Conservation (phyloP, 768 basidiomycete species). For the Mycena maculata region DNA sequence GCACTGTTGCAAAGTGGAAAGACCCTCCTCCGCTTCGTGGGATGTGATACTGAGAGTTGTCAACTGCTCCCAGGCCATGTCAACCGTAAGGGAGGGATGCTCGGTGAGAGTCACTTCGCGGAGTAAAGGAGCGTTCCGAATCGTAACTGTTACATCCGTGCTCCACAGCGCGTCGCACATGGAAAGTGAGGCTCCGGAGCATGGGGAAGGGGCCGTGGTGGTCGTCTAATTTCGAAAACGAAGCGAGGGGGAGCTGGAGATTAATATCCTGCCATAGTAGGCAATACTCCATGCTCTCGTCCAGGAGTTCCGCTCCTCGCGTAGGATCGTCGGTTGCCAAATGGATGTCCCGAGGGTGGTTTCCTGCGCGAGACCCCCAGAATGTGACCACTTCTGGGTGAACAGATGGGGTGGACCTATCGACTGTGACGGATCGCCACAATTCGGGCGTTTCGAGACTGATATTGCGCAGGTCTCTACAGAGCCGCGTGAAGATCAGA, state of each 20-base stretch:
- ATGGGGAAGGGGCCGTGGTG: slow-evolving; percentile 8
- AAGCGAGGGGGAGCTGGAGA: background rate
- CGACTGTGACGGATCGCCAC: slow-evolving; percentile 7
- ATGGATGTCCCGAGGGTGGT: background rate
- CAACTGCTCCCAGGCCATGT: slow-evolving; percentile 8
- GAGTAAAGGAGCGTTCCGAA: slow-evolving; percentile 1
- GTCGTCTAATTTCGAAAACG: background rate
- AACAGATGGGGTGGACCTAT: background rate
- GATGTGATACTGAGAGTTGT: background rate
- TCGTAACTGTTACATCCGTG: background rate
- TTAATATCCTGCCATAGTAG: slow-evolving; percentile 4
- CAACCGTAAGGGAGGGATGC: background rate
- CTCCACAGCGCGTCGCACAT: background rate
- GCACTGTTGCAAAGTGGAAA: background rate
- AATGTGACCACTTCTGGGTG: background rate
- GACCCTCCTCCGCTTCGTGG: background rate
- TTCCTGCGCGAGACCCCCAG: background rate
- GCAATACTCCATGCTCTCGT: background rate
- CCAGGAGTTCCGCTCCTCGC: background rate
- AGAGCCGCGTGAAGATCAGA: background rate
- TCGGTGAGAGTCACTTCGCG: background rate
- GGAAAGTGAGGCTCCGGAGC: slow-evolving; percentile 2
- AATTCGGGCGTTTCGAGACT: slow-evolving; percentile 3
- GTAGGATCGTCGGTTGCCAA: background rate
- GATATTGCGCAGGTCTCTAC: background rate